These are phyloP conservation scores for Oryza glumipatula DNA, from an alignment of 176 grass and related monocot genomes.

Conservation along the genomic window DNA sequence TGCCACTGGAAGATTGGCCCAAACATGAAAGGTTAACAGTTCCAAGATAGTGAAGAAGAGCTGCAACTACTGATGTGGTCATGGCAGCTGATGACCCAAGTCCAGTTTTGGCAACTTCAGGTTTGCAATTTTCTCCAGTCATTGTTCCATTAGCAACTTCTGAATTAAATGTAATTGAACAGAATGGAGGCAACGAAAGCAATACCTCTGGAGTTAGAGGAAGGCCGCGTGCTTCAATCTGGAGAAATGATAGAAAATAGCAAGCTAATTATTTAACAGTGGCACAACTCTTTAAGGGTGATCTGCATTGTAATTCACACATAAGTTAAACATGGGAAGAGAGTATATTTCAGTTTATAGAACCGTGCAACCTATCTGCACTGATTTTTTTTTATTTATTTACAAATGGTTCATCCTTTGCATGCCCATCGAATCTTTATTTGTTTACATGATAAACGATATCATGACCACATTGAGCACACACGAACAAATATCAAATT, in stretches of 20 bases:
- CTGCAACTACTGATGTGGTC: conserved; percentile 87
- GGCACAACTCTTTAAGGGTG: neutral
- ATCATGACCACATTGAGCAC: conserved; percentile 5
- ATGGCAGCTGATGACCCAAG: conserved; percentile 98
- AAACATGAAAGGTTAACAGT: conserved; percentile 62
- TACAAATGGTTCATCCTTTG: neutral
- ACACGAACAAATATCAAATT: neutral
- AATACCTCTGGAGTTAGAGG: conserved; percentile 77
- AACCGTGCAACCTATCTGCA: neutral
- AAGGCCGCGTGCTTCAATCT: conserved; percentile 80
- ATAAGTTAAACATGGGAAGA: conserved; percentile 7
- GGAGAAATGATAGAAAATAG: conserved; percentile 40
- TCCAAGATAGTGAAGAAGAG: conserved; percentile 91
- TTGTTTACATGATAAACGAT: neutral
- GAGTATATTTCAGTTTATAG: conserved; percentile 6
- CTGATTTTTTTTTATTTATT: neutral
- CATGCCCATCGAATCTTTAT: conserved; percentile 3
- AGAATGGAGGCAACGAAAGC: conserved; percentile 81
- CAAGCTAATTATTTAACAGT: conserved; percentile 14
- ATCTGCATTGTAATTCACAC: conserved; percentile 3
- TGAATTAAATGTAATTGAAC: conserved; percentile 86
- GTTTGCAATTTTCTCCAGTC: conserved; percentile 76
- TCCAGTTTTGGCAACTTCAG: conserved; percentile 98
- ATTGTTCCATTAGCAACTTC: conserved; percentile 58
- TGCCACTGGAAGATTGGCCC: conserved; percentile 41